Evolutionary conservation across 139 green algal species (phyloP).

Genomic region (Tetratostichococcus sp.): DNA sequence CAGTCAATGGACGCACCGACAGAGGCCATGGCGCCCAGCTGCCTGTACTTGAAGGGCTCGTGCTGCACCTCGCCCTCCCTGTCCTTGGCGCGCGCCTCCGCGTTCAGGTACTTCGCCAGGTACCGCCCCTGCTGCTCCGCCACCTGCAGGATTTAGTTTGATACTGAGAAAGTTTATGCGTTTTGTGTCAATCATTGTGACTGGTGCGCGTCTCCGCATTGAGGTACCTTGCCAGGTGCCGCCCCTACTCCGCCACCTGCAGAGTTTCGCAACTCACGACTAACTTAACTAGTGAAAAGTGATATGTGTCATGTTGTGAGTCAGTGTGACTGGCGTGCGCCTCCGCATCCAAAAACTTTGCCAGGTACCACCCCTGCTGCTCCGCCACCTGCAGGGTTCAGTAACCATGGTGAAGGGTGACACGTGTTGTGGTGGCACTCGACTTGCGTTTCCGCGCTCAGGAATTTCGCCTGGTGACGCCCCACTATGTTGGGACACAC

Average conservation of each 20-base stretch:
- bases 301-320: no score
- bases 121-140: slow-evolving; percentile 91
- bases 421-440: no score
- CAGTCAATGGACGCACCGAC: slow-evolving; percentile 26
- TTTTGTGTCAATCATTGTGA: no score
- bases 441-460: no score
- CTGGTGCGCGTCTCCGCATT: slow-evolving; percentile 45
- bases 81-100: slow-evolving; percentile 8
- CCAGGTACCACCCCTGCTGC: slow-evolving; percentile 88
- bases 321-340: neutral
- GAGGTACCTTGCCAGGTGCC: slow-evolving; percentile 72
- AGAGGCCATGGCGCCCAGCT: slow-evolving; percentile 63
- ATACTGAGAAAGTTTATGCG: no score
- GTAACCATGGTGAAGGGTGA: no score
- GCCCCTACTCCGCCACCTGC: slow-evolving; percentile 89
- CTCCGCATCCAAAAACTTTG: slow-evolving; percentile 58
- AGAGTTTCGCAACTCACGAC: no score
- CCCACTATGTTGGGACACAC: no score
- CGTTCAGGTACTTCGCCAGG: slow-evolving; percentile 71
- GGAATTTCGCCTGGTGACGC: no score
- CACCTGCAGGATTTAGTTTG: no score
- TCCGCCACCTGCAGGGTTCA: slow-evolving; percentile 84
- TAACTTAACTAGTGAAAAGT: no score
- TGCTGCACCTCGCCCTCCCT: neutral
- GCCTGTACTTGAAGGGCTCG: neutral